phyloP scores from a whole-genome alignment of 306 rosid species.

The Vigna hirtella region DNA sequence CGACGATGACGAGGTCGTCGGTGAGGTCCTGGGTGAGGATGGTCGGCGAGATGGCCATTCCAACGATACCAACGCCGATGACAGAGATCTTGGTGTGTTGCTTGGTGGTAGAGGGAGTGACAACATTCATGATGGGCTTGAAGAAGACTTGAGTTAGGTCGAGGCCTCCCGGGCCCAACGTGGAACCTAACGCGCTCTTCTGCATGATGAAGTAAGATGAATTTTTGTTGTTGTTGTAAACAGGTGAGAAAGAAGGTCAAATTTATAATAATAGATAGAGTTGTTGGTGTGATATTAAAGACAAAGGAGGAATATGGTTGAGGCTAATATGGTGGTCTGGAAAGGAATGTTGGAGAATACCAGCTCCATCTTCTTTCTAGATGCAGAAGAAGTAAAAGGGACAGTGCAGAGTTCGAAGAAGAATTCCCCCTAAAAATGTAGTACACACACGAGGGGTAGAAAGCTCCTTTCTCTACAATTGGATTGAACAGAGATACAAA shows the following conservation, averaged over 20 bases:
- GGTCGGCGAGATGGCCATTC: slow-evolving; percentile 97
- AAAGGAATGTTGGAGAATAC: neutral
- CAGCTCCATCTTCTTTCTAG: neutral
- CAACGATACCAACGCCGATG: slow-evolving; percentile 87
- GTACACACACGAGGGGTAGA: slow-evolving; percentile 54
- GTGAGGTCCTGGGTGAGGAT: slow-evolving; percentile 81
- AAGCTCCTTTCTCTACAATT: slow-evolving; percentile 25
- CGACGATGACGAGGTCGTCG: slow-evolving; percentile 85
- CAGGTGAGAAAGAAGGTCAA: neutral
- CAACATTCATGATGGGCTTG: slow-evolving; percentile 15
- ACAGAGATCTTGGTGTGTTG: slow-evolving; percentile 82
- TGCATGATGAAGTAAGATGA: slow-evolving; percentile 49
- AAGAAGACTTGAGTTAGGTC: slow-evolving; percentile 76
- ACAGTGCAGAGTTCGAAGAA: neutral
- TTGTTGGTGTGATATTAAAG: neutral
- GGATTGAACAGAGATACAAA: slow-evolving; percentile 40
- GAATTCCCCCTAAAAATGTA: neutral
- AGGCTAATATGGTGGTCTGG: neutral
- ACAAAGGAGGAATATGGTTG: neutral
- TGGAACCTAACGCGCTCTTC: slow-evolving; percentile 59
- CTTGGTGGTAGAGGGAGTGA: slow-evolving; percentile 65
- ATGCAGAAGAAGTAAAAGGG: neutral
- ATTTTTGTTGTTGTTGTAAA: neutral
- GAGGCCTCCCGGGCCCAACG: slow-evolving; percentile 78
- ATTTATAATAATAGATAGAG: neutral